Percentiles rank a stretch among this genome's conserved stretches.
Conservation (phyloP, 148 eudicot species). For the Camellia sinensis region DNA sequence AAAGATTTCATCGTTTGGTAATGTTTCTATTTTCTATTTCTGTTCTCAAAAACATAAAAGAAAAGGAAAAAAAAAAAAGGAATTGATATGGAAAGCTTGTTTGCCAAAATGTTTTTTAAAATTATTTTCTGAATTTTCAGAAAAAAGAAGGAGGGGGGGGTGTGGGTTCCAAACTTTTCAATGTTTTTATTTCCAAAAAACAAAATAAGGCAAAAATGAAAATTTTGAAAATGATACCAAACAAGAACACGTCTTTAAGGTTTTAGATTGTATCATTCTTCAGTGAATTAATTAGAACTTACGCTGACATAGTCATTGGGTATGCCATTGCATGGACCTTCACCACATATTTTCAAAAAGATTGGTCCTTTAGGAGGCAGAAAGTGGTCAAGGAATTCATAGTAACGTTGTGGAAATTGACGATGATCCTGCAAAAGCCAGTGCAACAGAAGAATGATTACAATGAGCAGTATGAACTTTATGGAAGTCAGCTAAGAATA, state of each 20-base stretch:
- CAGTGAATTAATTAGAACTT: constrained; percentile 30
- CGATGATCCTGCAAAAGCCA: constrained; percentile 74
- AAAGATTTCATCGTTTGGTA: not conserved
- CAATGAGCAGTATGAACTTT: constrained; percentile 1
- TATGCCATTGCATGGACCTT: constrained; percentile 81
- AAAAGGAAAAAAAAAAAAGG: too few species aligned
- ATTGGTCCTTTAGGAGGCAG: constrained; percentile 84
- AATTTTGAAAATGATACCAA: too few species aligned
- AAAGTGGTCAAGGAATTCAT: constrained; percentile 75
- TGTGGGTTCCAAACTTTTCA: too few species aligned
- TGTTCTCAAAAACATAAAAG: too few species aligned
- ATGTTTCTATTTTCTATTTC: too few species aligned
- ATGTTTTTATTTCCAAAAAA: too few species aligned
- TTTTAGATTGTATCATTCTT: constrained; percentile 6
- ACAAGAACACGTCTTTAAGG: not conserved
- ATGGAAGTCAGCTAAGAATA: not conserved
- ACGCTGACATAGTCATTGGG: constrained; percentile 74
- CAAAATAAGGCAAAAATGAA: too few species aligned
- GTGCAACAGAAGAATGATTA: constrained; percentile 16
- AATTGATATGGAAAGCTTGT: too few species aligned
- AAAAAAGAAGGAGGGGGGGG: too few species aligned
- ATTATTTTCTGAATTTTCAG: too few species aligned
- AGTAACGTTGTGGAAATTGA: constrained; percentile 74
- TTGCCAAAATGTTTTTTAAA: too few species aligned
- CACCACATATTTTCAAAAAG: constrained; percentile 87